Base-by-base conservation (phyloP, 2,329 filamentous ascomycete genomes). In the Fusarium beomiforme region DNA sequence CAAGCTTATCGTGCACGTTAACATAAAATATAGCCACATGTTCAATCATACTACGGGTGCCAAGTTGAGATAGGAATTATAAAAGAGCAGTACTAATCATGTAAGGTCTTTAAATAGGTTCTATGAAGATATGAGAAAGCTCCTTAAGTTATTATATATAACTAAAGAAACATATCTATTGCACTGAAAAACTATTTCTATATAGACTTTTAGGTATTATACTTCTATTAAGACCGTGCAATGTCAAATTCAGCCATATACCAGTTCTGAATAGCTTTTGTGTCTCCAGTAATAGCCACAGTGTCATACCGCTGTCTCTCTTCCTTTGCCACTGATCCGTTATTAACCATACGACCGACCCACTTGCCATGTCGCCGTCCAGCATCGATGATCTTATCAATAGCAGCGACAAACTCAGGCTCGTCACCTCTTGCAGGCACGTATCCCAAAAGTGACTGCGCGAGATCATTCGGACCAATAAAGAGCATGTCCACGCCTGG, bases 361-460 rank as follows among this genome's bases (percentile, higher is more conserved):
- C 84, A 86, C 76, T 88, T 88, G 6, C 85, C 85, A 68, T 87
- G 79, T 70, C 81, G 84, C 42, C 79, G 75, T 1, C 82, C 85
- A 12, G 85, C 83, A 26, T 78, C 74, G 6, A 84, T 79, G 33
- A 85, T 82, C 72, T 81, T 85, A 42, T 85, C 80, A 31, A 87
- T 76, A 4, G 85, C 85, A 59, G 74, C 77, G 11, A 83, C 71
- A 65, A 87, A 86, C 54, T 83, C 83, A 9, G 84, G 83, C 77
- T 87, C 84, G 53, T 85, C 81, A 0, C 83, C 83, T 26, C 78
- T 72, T 12, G 85, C 83, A 34, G 84, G 83, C 5, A 80, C 78
- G 66, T 86, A 86, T 37, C 83, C 83, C 7, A 87, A 62, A 6
- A 77, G 43, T 19, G 76, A 77, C 34, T 64, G 69, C 4, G 81